A percentile compares a stretch with the other conserved stretches of the same genome.
These are phyloP conservation scores for Aspergillus taichungensis DNA, from an alignment of 495 filamentous ascomycete species.

Conservation along the genomic window DNA sequence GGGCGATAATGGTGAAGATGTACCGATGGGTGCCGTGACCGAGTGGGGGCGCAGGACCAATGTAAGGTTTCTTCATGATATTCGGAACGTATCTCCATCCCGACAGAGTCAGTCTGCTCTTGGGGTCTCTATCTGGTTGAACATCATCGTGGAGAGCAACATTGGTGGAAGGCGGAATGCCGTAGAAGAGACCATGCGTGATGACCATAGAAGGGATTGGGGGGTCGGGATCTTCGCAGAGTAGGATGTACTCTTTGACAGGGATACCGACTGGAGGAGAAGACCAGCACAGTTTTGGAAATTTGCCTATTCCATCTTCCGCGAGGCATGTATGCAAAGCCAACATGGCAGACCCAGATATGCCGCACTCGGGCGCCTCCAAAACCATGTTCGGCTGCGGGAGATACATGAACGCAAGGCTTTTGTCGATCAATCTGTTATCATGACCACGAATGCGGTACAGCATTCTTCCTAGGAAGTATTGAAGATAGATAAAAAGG, in stretches of 20 bases:
- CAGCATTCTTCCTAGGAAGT: slow-evolving; percentile 12
- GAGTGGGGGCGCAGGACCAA: slow-evolving; percentile 32
- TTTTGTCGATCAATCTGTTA: slow-evolving; percentile 16
- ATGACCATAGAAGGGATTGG: slow-evolving; percentile 36
- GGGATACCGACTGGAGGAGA: slow-evolving; percentile 7
- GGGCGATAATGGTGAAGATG: slow-evolving; percentile 39
- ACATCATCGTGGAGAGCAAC: slow-evolving; percentile 26
- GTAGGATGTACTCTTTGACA: slow-evolving; percentile 40
- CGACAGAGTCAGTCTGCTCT: slow-evolving; percentile 14
- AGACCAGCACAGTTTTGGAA: slow-evolving; percentile 36
- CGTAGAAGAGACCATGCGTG: slow-evolving; percentile 38
- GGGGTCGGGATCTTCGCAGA: slow-evolving; percentile 44
- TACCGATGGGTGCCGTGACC: slow-evolving; percentile 44
- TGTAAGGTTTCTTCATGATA: slow-evolving; percentile 21
- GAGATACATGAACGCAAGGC: slow-evolving; percentile 18
- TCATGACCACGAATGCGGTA: slow-evolving; percentile 25
- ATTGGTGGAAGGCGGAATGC: slow-evolving; percentile 27
- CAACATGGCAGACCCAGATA: slow-evolving; percentile 25
- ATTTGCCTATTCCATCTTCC: slow-evolving; percentile 24
- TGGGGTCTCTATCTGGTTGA: slow-evolving; percentile 8
- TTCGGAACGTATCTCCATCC: slow-evolving; percentile 38
- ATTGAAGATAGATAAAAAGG: slow-evolving; percentile 17
- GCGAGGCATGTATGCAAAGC: slow-evolving; percentile 27
- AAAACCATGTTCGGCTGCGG: slow-evolving; percentile 34
- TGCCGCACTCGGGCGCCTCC: slow-evolving; percentile 31